Base-by-base conservation (phyloP, 2,329 filamentous ascomycete species). In the Colletotrichum lindemuthianum region DNA sequence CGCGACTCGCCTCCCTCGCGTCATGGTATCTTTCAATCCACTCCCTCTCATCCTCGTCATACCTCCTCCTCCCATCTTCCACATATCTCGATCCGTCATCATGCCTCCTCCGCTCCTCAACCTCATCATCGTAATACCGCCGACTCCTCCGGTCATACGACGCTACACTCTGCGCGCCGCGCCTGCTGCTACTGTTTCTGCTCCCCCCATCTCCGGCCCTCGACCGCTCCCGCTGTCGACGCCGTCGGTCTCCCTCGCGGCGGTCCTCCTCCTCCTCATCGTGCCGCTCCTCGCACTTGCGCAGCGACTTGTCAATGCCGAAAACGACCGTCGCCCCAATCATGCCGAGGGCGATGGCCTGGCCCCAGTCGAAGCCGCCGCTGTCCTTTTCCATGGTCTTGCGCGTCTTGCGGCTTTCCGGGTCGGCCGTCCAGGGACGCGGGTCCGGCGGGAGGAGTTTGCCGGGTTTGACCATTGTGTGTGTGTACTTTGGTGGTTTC, bases 271-370 rank as follows among this genome's bases (percentile, higher is more conserved):
- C 59, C 32, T 66, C 63, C 52, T 66, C 58, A 15, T 69, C 63
- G 33, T 69, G 49, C 44, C 51, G 36, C 52, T 67, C 56, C 37
- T 70, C 55, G 58, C 63, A 70, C 58, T 74, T 74, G 16, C 66
- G 51, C 0, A 80, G 76, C 45, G 79, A 75, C 58, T 77, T 76
- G 65, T 81, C 78, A 65, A 79, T 76, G 61, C 78, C 77, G 69
- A 79, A 78, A n/a, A 71, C 70, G 1, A 78, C 69, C 12, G 74
- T 69, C 15, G 76, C 70, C 6, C 76, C 78, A 13, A 77, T 68
- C 32, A 78, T 69, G 8, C 75, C 77, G 2, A 83, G 75, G 15
- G 73, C 71, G 37, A 82, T 63, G 60, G 75, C 78, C 36, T 77
- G 75, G 5, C 71, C 75, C 76, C 79, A 81, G 58, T 77, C 75